Conservation (phyloP, 345 rosid genomes). For the Aegle marmelos region DNA sequence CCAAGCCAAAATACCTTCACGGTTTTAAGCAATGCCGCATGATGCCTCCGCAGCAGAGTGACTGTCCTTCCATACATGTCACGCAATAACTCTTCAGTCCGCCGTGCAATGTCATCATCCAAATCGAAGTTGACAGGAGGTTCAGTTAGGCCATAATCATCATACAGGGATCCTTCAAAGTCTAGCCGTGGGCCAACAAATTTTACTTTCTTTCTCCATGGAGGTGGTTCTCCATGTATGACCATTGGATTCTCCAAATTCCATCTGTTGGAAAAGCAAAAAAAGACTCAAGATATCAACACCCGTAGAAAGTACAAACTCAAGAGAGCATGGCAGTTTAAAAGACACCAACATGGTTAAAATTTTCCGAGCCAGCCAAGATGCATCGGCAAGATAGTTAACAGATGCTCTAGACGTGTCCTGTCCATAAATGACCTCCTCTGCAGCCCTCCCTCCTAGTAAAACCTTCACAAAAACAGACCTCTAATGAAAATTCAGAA, state of each 20-base stretch:
- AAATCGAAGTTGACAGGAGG: slow-evolving; percentile 79
- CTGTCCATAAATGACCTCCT: slow-evolving; percentile 81
- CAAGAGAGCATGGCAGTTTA: background rate
- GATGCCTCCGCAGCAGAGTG: slow-evolving; percentile 65
- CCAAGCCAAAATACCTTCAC: slow-evolving; percentile 54
- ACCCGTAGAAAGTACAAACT: slow-evolving; percentile 2
- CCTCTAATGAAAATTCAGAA: slow-evolving; percentile 1
- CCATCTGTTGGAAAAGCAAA: slow-evolving; percentile 60
- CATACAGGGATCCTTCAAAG: slow-evolving; percentile 91
- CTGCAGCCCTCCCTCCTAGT: slow-evolving; percentile 96
- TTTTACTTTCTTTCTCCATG: slow-evolving; percentile 74
- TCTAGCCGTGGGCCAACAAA: slow-evolving; percentile 88
- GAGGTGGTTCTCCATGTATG: slow-evolving; percentile 87
- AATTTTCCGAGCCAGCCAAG: slow-evolving; percentile 97
- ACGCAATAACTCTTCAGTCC: slow-evolving; percentile 66
- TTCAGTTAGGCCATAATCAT: slow-evolving; percentile 66
- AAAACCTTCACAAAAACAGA: slow-evolving; percentile 43
- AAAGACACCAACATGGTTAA: slow-evolving; percentile 54
- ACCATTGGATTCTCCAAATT: slow-evolving; percentile 92
- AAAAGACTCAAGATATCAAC: background rate
- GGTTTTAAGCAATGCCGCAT: slow-evolving; percentile 77
- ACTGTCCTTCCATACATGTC: slow-evolving; percentile 61
- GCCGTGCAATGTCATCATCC: slow-evolving; percentile 73
- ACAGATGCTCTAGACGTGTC: slow-evolving; percentile 89
- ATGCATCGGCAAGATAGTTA: slow-evolving; percentile 81